phyloP scores from a whole-genome alignment of 2,329 filamentous ascomycete species.

The Ascocoryne sarcoides region DNA sequence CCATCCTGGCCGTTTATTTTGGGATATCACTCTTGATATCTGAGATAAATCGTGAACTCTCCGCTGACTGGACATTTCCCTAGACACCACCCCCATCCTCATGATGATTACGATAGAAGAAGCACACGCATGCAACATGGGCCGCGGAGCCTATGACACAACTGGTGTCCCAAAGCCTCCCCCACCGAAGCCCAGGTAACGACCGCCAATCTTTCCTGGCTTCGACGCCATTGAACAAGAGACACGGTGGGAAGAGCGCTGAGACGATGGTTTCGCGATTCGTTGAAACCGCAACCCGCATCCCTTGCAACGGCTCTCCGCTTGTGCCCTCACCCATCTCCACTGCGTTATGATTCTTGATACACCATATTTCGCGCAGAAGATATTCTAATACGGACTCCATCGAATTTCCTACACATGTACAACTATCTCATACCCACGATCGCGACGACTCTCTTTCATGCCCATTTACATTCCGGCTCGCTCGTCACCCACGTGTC shows the following conservation, averaged over 20 bases:
- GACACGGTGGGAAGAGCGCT: conserved; percentile 11
- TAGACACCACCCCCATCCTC: no score
- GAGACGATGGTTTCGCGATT: conserved; percentile 6
- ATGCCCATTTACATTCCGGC: conserved; percentile 16
- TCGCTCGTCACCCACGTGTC: conserved; percentile 4
- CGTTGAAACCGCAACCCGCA: conserved; percentile 8
- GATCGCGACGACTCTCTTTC: conserved; percentile 25
- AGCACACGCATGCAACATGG: conserved; percentile 35
- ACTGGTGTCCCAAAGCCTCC: conserved; percentile 40
- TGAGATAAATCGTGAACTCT: conserved; percentile 4
- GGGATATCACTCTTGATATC: neutral
- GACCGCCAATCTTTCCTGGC: neutral
- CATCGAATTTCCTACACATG: conserved; percentile 10
- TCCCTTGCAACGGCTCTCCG: conserved; percentile 5
- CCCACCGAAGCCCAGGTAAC: conserved; percentile 28
- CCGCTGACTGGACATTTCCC: neutral
- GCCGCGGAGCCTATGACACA: conserved; percentile 43
- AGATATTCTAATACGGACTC: conserved; percentile 14
- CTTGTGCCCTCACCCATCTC: conserved; percentile 3
- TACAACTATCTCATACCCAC: conserved; percentile 14
- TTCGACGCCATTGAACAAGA: conserved; percentile 9
- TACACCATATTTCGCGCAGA: conserved; percentile 11
- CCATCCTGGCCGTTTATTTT: conserved; percentile 4
- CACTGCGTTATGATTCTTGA: conserved; percentile 10
- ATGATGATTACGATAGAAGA: conserved; percentile 23